A percentile compares a stretch with the other conserved stretches of the same genome.
Evolutionary conservation across 2,329 filamentous ascomycete genomes (phyloP).

Genomic region (Parasarocladium wereldwijsianum): DNA sequence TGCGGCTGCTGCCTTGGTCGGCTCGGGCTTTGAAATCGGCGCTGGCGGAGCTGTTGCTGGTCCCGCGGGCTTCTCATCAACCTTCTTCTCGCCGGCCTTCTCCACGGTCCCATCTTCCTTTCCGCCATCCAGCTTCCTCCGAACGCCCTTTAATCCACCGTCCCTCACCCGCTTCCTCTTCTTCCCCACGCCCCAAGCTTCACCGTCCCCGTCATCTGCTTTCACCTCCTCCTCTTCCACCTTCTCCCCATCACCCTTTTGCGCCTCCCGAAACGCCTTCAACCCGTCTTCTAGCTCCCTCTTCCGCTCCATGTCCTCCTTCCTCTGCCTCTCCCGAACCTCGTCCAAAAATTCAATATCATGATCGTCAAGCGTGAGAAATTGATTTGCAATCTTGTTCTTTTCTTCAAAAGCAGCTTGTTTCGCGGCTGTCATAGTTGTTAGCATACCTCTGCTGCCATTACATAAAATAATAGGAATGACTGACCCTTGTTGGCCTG

Average conservation of each 20-base stretch:
- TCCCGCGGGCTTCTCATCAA: slow-evolving; percentile 3
- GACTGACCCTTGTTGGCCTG: slow-evolving; percentile 67
- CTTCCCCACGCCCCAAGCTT: slow-evolving; percentile 20
- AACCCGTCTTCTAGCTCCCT: slow-evolving; percentile 43
- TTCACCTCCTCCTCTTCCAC: slow-evolving; percentile 7
- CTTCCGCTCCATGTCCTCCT: slow-evolving; percentile 38
- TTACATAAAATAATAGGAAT: neutral
- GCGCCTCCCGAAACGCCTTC: slow-evolving; percentile 37
- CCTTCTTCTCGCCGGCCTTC: slow-evolving; percentile 9
- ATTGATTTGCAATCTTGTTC: slow-evolving; percentile 58
- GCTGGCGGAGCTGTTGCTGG: slow-evolving; percentile 3
- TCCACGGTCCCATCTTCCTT: slow-evolving; percentile 5
- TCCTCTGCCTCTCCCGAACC: slow-evolving; percentile 31
- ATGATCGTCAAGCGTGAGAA: slow-evolving; percentile 62
- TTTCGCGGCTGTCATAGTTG: slow-evolving; percentile 45
- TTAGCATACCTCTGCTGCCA: neutral
- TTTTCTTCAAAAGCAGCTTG: slow-evolving; percentile 72
- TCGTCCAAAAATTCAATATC: slow-evolving; percentile 62
- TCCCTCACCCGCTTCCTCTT: slow-evolving; percentile 21
- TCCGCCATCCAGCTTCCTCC: slow-evolving; percentile 12
- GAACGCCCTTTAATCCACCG: slow-evolving; percentile 21
- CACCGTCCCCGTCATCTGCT: slow-evolving; percentile 12
- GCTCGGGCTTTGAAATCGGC: neutral
- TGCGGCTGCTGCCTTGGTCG: neutral
- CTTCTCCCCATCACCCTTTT: slow-evolving; percentile 20